These are phyloP conservation scores for Pichia heedii DNA, from an alignment of 805 yeast species.

Conservation along the genomic window DNA sequence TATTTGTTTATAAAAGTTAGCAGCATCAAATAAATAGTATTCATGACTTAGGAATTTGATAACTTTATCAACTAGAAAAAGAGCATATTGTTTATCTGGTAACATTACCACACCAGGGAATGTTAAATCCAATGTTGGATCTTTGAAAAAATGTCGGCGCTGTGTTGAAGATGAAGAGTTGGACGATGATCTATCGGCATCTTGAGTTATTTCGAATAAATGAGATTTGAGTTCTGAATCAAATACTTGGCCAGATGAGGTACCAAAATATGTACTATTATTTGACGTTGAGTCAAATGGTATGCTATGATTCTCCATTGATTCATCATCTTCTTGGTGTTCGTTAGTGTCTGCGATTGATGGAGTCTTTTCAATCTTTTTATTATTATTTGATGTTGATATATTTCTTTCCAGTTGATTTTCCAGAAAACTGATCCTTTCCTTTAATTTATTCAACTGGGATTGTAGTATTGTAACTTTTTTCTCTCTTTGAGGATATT, in stretches of 20 bases:
- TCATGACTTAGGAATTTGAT: slow-evolving; percentile 10
- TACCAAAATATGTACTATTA: slow-evolving; percentile 4
- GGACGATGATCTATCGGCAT: background rate
- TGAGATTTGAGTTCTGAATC: slow-evolving; percentile 11
- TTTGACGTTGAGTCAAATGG: slow-evolving; percentile 1
- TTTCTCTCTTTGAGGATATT: slow-evolving; percentile 15
- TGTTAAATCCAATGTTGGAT: slow-evolving; percentile 7
- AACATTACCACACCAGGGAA: slow-evolving; percentile 14
- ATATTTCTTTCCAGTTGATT: background rate
- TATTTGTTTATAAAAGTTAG: slow-evolving; percentile 8
- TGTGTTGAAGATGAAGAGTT: slow-evolving; percentile 1
- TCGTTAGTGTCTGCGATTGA: too few species aligned
- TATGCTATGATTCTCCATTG: background rate
- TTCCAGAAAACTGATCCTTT: slow-evolving; percentile 12
- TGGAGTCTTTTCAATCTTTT: background rate
- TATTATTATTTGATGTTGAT: background rate
- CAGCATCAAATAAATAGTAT: slow-evolving; percentile 13
- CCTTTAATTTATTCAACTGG: slow-evolving; percentile 11
- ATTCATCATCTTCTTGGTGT: background rate
- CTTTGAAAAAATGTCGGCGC: slow-evolving; percentile 10
- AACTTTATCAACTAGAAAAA: slow-evolving; percentile 10
- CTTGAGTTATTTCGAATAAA: slow-evolving; percentile 7
- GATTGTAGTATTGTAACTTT: slow-evolving; percentile 16
- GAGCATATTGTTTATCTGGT: slow-evolving; percentile 16
- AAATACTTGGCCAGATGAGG: slow-evolving; percentile 10